Conservation (phyloP, 2,329 filamentous ascomycete species). For the Apiospora arundinis region DNA sequence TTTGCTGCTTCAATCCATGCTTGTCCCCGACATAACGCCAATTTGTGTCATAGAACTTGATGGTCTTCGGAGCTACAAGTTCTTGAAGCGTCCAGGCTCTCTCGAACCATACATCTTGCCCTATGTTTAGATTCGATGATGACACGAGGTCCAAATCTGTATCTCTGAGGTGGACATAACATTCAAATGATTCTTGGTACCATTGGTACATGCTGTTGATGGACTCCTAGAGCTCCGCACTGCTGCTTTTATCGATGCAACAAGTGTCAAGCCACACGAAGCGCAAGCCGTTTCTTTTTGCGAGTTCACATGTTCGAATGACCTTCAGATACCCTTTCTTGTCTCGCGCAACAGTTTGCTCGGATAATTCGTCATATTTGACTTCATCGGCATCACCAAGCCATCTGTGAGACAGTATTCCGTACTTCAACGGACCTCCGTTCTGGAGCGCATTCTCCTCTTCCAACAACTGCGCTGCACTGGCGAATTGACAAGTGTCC, state of each 20-base stretch:
- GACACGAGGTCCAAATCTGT: slow-evolving; percentile 2
- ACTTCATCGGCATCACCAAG: neutral
- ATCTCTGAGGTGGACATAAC: slow-evolving; percentile 29
- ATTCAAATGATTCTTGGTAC: slow-evolving; percentile 26
- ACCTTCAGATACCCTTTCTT: slow-evolving; percentile 27
- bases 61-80: slow-evolving; percentile 27
- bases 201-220: slow-evolving; percentile 31
- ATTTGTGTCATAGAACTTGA: slow-evolving; percentile 29
- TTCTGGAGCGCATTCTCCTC: neutral
- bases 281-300: slow-evolving; percentile 17
- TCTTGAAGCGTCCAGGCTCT: slow-evolving; percentile 31
- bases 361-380: neutral
- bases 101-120: slow-evolving; percentile 19
- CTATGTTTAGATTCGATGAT: neutral
- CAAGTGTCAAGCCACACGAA: slow-evolving; percentile 21
- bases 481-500: neutral
- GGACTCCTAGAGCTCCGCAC: neutral
- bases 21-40: slow-evolving; percentile 29
- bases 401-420: neutral
- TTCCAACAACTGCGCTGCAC: neutral
- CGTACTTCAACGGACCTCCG: neutral
- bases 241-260: slow-evolving; percentile 19
- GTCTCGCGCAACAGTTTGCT: neutral
- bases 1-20: neutral
- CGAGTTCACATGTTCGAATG: slow-evolving; percentile 23